These are phyloP conservation scores for Paragyromitra xinjiangensis DNA, from an alignment of 495 filamentous ascomycete species.

Conservation along the genomic window DNA sequence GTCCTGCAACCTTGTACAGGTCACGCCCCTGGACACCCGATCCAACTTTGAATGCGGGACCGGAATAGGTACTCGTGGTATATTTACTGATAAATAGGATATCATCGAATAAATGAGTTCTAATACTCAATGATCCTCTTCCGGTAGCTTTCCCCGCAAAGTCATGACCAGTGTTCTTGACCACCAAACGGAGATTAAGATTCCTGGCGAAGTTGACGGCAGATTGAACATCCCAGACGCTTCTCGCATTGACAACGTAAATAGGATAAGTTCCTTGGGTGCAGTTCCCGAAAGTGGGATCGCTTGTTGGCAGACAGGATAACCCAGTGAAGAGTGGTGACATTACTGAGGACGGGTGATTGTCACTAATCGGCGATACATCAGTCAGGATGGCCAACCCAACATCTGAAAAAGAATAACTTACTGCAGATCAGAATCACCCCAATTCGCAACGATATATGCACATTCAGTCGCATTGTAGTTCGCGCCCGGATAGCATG, in stretches of 20 bases:
- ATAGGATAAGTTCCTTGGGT: constrained; percentile 67
- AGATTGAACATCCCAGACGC: constrained; percentile 65
- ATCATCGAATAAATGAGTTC: constrained; percentile 70
- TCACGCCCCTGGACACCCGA: constrained; percentile 66
- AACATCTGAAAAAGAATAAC: not conserved
- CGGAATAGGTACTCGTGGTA: constrained; percentile 58
- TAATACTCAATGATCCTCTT: constrained; percentile 67
- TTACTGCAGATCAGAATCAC: constrained; percentile 43
- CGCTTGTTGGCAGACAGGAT: constrained; percentile 59
- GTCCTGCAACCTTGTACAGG: constrained; percentile 62
- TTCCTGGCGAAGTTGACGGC: constrained; percentile 72
- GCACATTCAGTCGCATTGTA: constrained; percentile 62
- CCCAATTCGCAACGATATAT: constrained; percentile 34
- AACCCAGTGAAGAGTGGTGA: constrained; percentile 61
- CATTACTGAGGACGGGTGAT: constrained; percentile 61
- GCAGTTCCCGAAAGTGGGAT: constrained; percentile 59
- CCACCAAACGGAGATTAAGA: constrained; percentile 67
- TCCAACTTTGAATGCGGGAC: constrained; percentile 67
- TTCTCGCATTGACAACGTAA: constrained; percentile 69
- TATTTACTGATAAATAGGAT: constrained; percentile 53
- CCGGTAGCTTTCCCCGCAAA: constrained; percentile 66
- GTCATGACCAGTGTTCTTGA: constrained; percentile 78
- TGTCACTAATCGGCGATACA: constrained; percentile 16
- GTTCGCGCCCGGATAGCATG: constrained; percentile 63
- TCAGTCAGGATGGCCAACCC: not conserved